Percentiles rank a stretch among this genome's conserved stretches.
phyloP scores from a whole-genome alignment of 305 asterid species.

The Plantago coronopus region DNA sequence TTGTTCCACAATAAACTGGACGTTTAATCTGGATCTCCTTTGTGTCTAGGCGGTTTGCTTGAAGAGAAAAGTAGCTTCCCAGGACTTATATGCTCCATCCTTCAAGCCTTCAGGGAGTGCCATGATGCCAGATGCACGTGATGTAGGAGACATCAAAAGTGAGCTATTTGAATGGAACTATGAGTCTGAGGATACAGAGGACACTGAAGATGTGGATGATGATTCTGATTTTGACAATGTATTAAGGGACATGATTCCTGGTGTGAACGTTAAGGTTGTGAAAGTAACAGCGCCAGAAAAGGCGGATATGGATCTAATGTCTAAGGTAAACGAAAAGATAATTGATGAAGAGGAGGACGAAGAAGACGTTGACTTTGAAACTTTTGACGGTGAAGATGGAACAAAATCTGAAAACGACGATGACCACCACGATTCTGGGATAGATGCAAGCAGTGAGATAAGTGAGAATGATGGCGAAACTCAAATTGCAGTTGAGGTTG shows the following conservation, averaged over 20 bases:
- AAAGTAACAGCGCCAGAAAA: constrained; percentile 72
- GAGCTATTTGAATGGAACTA: constrained; percentile 54
- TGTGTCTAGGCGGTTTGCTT: constrained; percentile 77
- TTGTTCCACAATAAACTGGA: constrained; percentile 19
- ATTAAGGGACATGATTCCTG: constrained; percentile 87
- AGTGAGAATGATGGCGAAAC: constrained; percentile 50
- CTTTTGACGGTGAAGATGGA: constrained; percentile 48
- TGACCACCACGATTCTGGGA: constrained; percentile 50
- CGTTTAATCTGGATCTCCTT: constrained; percentile 22
- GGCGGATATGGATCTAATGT: constrained; percentile 68
- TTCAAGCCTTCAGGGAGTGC: constrained; percentile 44
- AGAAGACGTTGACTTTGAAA: constrained; percentile 48
- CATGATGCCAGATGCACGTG: constrained; percentile 47
- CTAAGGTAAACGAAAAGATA: constrained; percentile 81
- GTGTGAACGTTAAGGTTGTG: constrained; percentile 84
- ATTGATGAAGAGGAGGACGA: constrained; percentile 65
- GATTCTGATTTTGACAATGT: constrained; percentile 65
- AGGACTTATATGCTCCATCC: constrained; percentile 44
- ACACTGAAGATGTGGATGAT: constrained; percentile 66
- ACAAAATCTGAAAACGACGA: constrained; percentile 54
- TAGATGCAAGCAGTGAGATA: constrained; percentile 47
- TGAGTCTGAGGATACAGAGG: constrained; percentile 62
- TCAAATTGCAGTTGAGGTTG: constrained; percentile 70
- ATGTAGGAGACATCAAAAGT: constrained; percentile 51
- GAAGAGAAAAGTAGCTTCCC: constrained; percentile 54